Percentiles rank a stretch among this genome's conserved stretches.
phyloP scores from a whole-genome alignment of 2,329 filamentous ascomycete genomes.

The Teratosphaeria viscida region DNA sequence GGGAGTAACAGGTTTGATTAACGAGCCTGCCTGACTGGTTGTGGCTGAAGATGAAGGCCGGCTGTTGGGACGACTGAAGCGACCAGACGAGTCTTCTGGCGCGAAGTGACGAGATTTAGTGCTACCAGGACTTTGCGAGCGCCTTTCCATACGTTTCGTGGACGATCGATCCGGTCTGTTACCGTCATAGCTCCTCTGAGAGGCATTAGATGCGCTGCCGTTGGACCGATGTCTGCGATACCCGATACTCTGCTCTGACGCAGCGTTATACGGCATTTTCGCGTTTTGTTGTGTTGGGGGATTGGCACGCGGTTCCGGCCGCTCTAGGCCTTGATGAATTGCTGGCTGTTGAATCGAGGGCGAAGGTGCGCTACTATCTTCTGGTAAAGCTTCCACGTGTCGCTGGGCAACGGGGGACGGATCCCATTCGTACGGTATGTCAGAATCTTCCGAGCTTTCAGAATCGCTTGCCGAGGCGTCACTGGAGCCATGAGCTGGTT shows the following conservation, averaged over 20 bases:
- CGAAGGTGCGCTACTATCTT: background rate
- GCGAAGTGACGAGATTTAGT: background rate
- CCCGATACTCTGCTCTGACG: background rate
- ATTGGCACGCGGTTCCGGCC: background rate
- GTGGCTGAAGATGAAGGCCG: background rate
- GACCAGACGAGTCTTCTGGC: background rate
- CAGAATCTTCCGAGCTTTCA: background rate
- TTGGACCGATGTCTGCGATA: background rate
- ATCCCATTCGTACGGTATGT: background rate
- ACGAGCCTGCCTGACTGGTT: background rate
- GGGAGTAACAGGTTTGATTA: background rate
- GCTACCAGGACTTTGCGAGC: background rate
- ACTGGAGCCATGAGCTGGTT: background rate
- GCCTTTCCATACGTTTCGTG: background rate
- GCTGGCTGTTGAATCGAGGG: background rate
- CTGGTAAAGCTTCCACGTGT: background rate
- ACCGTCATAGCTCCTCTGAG: background rate
- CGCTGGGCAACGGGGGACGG: background rate
- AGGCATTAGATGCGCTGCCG: background rate
- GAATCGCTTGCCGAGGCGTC: background rate
- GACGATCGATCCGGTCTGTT: background rate
- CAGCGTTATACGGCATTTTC: background rate
- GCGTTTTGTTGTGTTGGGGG: background rate
- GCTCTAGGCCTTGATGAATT: background rate
- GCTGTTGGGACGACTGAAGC: background rate